phyloP scores from a whole-genome alignment of 1,284 basidiomycete genomes.

The Ustilago tritici region DNA sequence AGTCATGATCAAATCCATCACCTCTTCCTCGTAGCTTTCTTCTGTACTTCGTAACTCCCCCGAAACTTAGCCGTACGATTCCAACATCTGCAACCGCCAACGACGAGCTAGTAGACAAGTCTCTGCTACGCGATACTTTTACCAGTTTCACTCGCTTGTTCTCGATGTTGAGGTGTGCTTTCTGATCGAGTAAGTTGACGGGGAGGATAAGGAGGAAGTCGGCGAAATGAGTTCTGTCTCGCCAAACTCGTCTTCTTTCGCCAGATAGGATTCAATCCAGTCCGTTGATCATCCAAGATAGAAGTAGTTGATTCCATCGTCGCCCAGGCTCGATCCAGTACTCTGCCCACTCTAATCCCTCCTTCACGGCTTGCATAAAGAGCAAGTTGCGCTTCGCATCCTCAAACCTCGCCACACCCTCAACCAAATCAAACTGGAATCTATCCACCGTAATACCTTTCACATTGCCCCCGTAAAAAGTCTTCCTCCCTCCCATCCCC shows the following conservation, averaged over 20 bases:
- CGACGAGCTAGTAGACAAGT: conserved; percentile 4
- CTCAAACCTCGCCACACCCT: conserved; percentile 32
- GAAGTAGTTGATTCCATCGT: conserved; percentile 5
- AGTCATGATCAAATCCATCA: not conserved
- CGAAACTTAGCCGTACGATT: conserved; percentile 24
- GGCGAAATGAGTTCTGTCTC: not conserved
- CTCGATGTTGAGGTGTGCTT: no score
- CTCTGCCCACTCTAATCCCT: conserved; percentile 19
- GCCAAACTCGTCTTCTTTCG: not conserved
- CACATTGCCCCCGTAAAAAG: conserved; percentile 45
- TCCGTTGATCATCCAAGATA: conserved; percentile 19
- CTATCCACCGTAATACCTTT: conserved; percentile 36
- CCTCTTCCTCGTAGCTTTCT: conserved; percentile 17
- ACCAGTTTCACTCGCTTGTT: no score
- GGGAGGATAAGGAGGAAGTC: not conserved
- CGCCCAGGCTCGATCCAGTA: conserved; percentile 15
- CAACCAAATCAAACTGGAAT: conserved; percentile 30
- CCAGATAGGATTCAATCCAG: conserved; percentile 25
- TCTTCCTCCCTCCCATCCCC: conserved; percentile 7
- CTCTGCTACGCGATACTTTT: not conserved
- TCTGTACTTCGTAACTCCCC: conserved; percentile 26
- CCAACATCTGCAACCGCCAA: conserved; percentile 25
- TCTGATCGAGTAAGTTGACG: not conserved
- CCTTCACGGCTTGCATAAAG: conserved; percentile 10
- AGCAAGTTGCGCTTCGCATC: conserved; percentile 34